Conservation (phyloP, 2,329 filamentous ascomycete species). For the Colletotrichum truncatum region DNA sequence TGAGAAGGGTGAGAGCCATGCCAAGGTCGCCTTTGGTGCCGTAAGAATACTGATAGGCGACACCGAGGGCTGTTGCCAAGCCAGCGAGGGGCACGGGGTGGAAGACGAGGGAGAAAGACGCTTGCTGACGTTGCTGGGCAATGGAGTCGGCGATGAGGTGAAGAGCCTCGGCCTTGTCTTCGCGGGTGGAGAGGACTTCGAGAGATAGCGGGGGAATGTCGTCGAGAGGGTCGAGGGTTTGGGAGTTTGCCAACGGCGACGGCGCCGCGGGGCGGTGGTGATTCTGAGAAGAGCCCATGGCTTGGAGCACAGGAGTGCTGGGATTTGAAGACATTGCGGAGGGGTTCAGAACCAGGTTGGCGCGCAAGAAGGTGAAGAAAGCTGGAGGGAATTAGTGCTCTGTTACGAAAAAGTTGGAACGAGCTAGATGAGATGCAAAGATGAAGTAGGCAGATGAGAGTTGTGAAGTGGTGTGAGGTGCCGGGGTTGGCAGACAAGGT, state of each 20-base stretch:
- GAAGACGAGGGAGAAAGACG: slow-evolving; percentile 70
- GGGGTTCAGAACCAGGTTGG: slow-evolving; percentile 77
- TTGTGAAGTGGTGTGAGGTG: slow-evolving; percentile 3
- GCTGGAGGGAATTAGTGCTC: slow-evolving; percentile 58
- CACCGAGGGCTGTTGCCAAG: slow-evolving; percentile 52
- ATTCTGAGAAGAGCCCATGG: slow-evolving; percentile 20
- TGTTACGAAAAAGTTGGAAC: not conserved
- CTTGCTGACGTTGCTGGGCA: slow-evolving; percentile 80
- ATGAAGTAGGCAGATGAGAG: not conserved
- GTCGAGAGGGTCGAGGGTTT: slow-evolving; percentile 51
- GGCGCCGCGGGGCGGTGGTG: slow-evolving; percentile 48
- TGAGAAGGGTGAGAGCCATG: slow-evolving; percentile 64
- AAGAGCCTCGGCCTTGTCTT: slow-evolving; percentile 74
- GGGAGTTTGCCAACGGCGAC: slow-evolving; percentile 48
- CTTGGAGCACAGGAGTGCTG: slow-evolving; percentile 70
- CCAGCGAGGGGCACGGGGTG: slow-evolving; percentile 65
- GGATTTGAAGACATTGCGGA: slow-evolving; percentile 70
- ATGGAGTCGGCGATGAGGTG: slow-evolving; percentile 82
- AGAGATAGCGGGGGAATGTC: slow-evolving; percentile 72
- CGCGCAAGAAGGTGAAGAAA: slow-evolving; percentile 84
- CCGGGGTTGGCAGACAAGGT: not conserved
- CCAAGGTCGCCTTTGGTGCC: slow-evolving; percentile 59
- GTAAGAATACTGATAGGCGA: slow-evolving; percentile 57
- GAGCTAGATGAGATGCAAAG: not conserved
- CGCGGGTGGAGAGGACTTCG: slow-evolving; percentile 59